Evolutionary conservation across 148 eudicot species (phyloP), one percentile per base, ranked within the genome.

Genomic region (Vaccinium myrtillus): DNA sequence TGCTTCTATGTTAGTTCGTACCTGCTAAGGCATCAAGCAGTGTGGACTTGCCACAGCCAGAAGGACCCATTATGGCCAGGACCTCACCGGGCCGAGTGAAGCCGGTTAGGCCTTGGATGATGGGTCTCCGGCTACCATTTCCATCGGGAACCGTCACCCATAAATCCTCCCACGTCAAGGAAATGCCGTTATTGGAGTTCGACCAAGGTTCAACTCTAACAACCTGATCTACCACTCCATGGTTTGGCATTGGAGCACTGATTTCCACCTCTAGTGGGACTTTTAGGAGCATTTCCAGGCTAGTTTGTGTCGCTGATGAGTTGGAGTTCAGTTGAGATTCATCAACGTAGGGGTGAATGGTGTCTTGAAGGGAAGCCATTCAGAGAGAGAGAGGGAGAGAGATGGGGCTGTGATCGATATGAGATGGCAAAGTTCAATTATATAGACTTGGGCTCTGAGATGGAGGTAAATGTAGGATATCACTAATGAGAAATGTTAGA

Each of bases 51-150:
- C 84, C 84, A 14, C 79, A 73, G 54, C 84, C 84, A 39, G 84
- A 83, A 55, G 84, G 84, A 15, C 84, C 84, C 84, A 83, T 83
- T 1, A 83, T 83, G 58, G 84, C 84, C 84, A 83, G 75, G 84
- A 83, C 18, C 85, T 76, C 56, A 3, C 81, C 73, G 2, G 80
- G 81, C 43, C 46, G 25, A 15, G 85, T 75, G 3, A 75, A 83
- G 46, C 85, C 85, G 0, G 59, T 83, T 23, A 76, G 71, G 12
- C 85, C 81, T 76, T 83, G 58, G 59, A 83, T 25, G 81, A 83
- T 83, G 18, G 80, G 3, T 59, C 81, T 83, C 71, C 85, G 15
- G 74, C 85, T 6, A 16, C 56, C 43, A 19, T 39, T 76, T 9
- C 81, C 85, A 18, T 76, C 39, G 2, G 81, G 10, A 43, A 83